Base-by-base conservation (phyloP, 2,329 filamentous ascomycete species). In the Calonectria pteridis region DNA sequence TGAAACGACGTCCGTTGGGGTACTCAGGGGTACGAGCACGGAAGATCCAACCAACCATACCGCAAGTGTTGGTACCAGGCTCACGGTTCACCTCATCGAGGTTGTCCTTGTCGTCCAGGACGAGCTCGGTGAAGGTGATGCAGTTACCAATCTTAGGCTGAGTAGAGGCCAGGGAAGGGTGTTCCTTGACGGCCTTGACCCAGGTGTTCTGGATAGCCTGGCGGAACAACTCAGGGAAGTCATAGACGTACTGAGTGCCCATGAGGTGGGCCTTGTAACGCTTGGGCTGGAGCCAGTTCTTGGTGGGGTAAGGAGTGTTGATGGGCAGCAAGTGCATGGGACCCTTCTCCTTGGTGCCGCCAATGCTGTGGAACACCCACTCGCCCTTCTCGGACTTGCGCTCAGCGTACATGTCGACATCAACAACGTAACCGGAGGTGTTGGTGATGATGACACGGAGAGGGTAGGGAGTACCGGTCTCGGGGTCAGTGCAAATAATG, bases 221-320 rank as follows among this genome's bases (percentile, higher is more conserved):
- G 83, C 97, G 93, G 94, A 99, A 99, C 63, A 99, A 93, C 90
- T 99, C 97, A 35, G 97, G 97, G 93, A 99, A 99, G 86, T 99
- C 97, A 85, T 99, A 99, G 69, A 98, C 97, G 84, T 98, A 99
- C 87, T 99, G 97, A 33, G 97, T 99, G 77, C 97, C 97, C 96
- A 99, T 98, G 75, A 98, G 89, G 84, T 99, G 97, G 79, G 97
- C 97, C 93, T 98, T 98, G 93, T 99, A 98, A 81, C 97, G 93
- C 93, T 98, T 98, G 76, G 97, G 97, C 88, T 99, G 97, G 74
- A 99, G 91, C 89, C 96, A 98, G 86, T 98, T 97, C 92, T 99
- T 99, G 83, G 96, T 98, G 46, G 96, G 94, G 86, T 99, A 99
- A 28, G 97, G 95, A 4, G 95, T 96, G 55, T 93, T 94, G 77